Percentiles rank a stretch among this genome's conserved stretches.
Evolutionary conservation across 1,139 yeast species (phyloP).

Genomic region (Suhomyces yuchorum): DNA sequence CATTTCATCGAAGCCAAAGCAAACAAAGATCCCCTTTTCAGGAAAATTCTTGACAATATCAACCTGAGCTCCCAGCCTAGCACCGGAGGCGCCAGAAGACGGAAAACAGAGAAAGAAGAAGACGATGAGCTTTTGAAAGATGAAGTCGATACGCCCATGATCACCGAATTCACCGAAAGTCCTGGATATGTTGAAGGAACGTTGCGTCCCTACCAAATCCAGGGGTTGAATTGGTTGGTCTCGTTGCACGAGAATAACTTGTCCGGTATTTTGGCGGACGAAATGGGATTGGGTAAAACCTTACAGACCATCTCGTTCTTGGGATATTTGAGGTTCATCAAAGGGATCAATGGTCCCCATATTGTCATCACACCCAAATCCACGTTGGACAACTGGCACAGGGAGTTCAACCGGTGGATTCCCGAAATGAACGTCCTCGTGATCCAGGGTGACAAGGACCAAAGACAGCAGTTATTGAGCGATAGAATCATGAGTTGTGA

Average conservation of each 20-base stretch:
- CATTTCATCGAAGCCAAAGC: slow-evolving; percentile 72
- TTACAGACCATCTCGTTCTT: slow-evolving; percentile 86
- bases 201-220: slow-evolving; percentile 82
- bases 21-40: slow-evolving; percentile 59
- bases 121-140: slow-evolving; percentile 66
- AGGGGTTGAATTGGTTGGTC: slow-evolving; percentile 91
- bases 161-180: slow-evolving; percentile 62
- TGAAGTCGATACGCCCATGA: slow-evolving; percentile 45
- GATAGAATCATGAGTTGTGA: slow-evolving; percentile 57
- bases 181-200: slow-evolving; percentile 67
- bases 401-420: slow-evolving; percentile 78
- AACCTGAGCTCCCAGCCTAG: slow-evolving; percentile 22
- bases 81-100: slow-evolving; percentile 32
- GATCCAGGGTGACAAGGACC: slow-evolving; percentile 73
- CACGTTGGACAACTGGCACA: slow-evolving; percentile 76
- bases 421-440: slow-evolving; percentile 72
- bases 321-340: slow-evolving; percentile 67
- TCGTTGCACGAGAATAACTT: slow-evolving; percentile 80
- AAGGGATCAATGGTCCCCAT: slow-evolving; percentile 68
- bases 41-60: slow-evolving; percentile 47
- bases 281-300: slow-evolving; percentile 97
- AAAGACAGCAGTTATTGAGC: slow-evolving; percentile 55
- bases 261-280: slow-evolving; percentile 94
- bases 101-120: slow-evolving; percentile 71
- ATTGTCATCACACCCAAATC: slow-evolving; percentile 77